These are phyloP conservation scores for Hypoxylon crocopeplum DNA, from an alignment of 495 filamentous ascomycete genomes.

Conservation along the genomic window DNA sequence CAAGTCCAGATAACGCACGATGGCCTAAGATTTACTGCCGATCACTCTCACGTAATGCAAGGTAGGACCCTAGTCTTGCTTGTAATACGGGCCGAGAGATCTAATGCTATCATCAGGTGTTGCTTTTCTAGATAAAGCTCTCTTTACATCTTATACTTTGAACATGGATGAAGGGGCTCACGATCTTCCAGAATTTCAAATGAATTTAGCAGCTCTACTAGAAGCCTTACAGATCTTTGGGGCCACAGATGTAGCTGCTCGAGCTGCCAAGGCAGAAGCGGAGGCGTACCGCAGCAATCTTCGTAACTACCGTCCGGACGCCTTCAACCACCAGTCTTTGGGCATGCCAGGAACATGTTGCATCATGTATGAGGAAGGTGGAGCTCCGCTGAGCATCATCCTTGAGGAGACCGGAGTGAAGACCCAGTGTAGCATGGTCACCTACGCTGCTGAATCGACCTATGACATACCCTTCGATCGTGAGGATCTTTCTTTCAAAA, in stretches of 20 bases:
- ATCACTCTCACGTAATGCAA: slow-evolving; percentile 86
- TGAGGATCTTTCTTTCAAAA: slow-evolving; percentile 82
- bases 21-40: slow-evolving; percentile 84
- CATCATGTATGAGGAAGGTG: slow-evolving; percentile 73
- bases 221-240: slow-evolving; percentile 96
- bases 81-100: background rate
- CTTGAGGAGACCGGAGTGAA: slow-evolving; percentile 85
- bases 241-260: slow-evolving; percentile 67
- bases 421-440: slow-evolving; percentile 90
- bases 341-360: slow-evolving; percentile 84
- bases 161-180: slow-evolving; percentile 48
- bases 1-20: slow-evolving; percentile 83
- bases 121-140: slow-evolving; percentile 79
- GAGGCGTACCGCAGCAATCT: slow-evolving; percentile 61
- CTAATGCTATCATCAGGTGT: slow-evolving; percentile 59
- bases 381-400: slow-evolving; percentile 78
- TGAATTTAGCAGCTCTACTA: slow-evolving; percentile 84
- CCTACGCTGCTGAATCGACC: slow-evolving; percentile 74
- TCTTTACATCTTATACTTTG: slow-evolving; percentile 83
- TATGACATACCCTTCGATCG: slow-evolving; percentile 85
- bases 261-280: slow-evolving; percentile 59
- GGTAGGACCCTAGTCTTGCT: slow-evolving; percentile 51
- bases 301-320: slow-evolving; percentile 63
- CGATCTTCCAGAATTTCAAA: slow-evolving; percentile 68
- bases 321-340: slow-evolving; percentile 77